Conservation (phyloP, 345 rosid species). For the Euclidium syriacum region DNA sequence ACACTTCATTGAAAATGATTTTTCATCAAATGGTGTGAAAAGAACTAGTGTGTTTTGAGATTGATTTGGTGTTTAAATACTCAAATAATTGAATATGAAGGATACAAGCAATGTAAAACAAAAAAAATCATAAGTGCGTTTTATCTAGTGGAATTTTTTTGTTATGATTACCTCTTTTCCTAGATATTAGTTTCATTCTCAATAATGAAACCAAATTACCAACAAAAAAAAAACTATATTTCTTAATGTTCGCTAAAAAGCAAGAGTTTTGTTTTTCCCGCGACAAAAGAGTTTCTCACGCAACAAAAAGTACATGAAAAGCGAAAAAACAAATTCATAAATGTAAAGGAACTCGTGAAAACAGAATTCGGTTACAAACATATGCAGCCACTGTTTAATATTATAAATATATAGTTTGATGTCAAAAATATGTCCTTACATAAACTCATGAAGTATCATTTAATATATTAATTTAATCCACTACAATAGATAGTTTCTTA, state of each 20-base stretch:
- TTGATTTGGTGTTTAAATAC: too few species aligned
- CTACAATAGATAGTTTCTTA: background rate
- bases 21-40: too few species aligned
- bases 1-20: background rate
- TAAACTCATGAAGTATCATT: background rate
- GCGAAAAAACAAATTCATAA: background rate
- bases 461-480: background rate
- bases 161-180: too few species aligned
- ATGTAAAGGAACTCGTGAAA: slow-evolving; percentile 27
- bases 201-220: background rate
- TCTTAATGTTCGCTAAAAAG: background rate
- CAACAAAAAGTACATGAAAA: slow-evolving; percentile 32
- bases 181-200: background rate
- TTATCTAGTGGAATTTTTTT: too few species aligned
- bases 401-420: background rate
- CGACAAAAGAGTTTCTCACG: background rate
- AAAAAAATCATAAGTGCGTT: too few species aligned
- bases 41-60: too few species aligned
- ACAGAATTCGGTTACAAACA: slow-evolving; percentile 9
- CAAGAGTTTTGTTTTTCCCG: background rate
- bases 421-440: background rate
- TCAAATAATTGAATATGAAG: too few species aligned
- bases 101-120: too few species aligned
- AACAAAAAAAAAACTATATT: background rate
- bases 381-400: background rate